Evolutionary conservation across 139 green algal genomes (phyloP).

Genomic region (Haematococcus sp.): DNA sequence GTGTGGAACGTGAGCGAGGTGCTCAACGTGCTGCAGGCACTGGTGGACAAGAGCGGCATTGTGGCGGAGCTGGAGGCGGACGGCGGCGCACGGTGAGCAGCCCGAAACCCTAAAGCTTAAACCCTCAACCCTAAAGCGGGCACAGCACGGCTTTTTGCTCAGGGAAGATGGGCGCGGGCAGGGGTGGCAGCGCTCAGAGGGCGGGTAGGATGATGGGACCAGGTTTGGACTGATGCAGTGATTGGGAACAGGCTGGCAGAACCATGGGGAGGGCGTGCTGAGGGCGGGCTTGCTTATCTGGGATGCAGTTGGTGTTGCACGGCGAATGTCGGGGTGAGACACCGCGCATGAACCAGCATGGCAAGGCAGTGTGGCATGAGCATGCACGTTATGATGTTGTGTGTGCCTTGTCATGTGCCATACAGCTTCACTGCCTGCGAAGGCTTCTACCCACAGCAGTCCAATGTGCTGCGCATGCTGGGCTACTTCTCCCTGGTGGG

Average conservation of each 20-base stretch:
- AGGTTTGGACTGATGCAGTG: background rate
- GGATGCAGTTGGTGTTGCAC: too few species aligned
- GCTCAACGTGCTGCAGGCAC: constrained; percentile 83
- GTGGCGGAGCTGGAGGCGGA: constrained; percentile 65
- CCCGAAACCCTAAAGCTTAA: too few species aligned
- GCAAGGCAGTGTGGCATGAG: too few species aligned
- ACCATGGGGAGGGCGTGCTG: background rate
- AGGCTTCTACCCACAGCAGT: constrained; percentile 69
- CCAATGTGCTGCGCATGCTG: constrained; percentile 94
- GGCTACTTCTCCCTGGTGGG: constrained; percentile 95
- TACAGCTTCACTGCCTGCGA: constrained; percentile 64
- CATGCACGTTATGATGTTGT: too few species aligned
- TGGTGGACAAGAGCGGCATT: constrained; percentile 85
- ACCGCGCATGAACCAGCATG: too few species aligned
- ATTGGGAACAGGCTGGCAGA: background rate
- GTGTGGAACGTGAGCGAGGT: constrained; percentile 81
- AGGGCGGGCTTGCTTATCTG: background rate
- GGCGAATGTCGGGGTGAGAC: too few species aligned
- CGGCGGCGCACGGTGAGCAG: constrained; percentile 41
- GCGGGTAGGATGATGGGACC: background rate
- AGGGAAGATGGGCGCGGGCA: background rate
- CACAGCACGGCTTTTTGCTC: background rate
- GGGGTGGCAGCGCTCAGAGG: background rate
- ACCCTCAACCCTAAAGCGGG: too few species aligned
- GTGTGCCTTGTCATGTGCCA: too few species aligned